Evolutionary conservation across 352 stramenopile genomes (phyloP).

Genomic region (Phytophthora fragariae): DNA sequence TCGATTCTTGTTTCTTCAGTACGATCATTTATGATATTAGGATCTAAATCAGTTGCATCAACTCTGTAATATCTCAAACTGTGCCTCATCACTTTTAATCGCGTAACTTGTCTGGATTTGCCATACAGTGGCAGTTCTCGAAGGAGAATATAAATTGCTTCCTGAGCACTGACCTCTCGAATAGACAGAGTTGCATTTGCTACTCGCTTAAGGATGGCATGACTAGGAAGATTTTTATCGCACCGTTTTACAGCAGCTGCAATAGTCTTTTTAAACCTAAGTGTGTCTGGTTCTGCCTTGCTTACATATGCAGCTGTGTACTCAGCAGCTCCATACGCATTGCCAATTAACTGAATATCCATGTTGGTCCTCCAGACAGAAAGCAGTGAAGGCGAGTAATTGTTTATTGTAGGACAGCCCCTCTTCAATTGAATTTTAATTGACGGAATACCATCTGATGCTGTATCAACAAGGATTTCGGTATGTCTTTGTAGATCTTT

Average conservation of each 20-base stretch:
- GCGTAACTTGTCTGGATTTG: neutral
- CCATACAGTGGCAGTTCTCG: slow-evolving; percentile 10
- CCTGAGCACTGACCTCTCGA: slow-evolving; percentile 2
- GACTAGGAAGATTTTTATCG: slow-evolving; percentile 5
- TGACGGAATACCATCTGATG: neutral
- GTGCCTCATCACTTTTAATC: slow-evolving; percentile 6
- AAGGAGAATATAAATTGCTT: slow-evolving; percentile 6
- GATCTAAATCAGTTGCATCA: neutral
- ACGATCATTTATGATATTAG: neutral
- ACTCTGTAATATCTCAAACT: slow-evolving; percentile 4
- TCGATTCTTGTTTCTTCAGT: neutral
- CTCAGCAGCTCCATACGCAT: slow-evolving; percentile 32
- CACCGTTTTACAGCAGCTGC: slow-evolving; percentile 15
- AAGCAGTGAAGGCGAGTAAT: slow-evolving; percentile 9
- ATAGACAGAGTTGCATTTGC: slow-evolving; percentile 6
- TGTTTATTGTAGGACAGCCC: slow-evolving; percentile 15
- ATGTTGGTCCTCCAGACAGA: slow-evolving; percentile 34
- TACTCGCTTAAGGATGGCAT: slow-evolving; percentile 4
- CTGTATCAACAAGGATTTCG: neutral
- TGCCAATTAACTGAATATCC: slow-evolving; percentile 29
- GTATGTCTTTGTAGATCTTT: neutral
- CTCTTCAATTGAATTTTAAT: slow-evolving; percentile 4
- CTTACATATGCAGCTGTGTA: slow-evolving; percentile 39
- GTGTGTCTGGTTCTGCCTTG: slow-evolving; percentile 27
- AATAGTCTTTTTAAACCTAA: slow-evolving; percentile 12